Conservation (phyloP, 176 grass and related monocot species). For the Hordeum marinum region DNA sequence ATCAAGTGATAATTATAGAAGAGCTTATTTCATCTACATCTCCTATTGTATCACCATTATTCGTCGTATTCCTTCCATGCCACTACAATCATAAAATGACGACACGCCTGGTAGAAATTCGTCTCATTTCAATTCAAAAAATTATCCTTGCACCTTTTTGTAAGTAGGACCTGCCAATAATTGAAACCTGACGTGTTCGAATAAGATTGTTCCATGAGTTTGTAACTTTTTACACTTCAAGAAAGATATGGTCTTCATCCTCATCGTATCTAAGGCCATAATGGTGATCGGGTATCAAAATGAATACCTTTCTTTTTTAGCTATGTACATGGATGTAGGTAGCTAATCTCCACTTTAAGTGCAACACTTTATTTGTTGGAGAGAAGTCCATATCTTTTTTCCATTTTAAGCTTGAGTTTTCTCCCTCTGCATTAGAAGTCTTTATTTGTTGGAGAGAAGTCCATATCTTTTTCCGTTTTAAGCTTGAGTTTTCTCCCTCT, state of each 20-base stretch:
- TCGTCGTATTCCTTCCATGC: background rate
- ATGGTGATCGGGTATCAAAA: background rate
- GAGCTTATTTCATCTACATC: background rate
- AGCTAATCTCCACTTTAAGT: background rate
- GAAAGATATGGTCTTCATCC: background rate
- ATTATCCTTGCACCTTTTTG: background rate
- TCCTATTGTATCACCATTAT: background rate
- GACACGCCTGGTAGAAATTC: background rate
- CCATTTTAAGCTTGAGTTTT: background rate
- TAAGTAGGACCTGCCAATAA: background rate
- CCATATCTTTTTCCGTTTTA: background rate
- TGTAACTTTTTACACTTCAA: background rate
- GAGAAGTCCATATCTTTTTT: background rate
- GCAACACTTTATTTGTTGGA: background rate
- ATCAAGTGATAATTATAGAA: background rate
- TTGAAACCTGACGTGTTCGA: background rate
- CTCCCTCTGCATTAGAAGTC: background rate
- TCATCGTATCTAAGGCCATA: background rate
- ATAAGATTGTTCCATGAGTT: background rate
- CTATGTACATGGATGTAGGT: background rate
- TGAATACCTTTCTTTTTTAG: background rate
- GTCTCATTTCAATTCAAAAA: background rate
- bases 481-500: background rate
- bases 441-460: background rate
- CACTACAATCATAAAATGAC: background rate